Percentiles rank a stretch among this genome's conserved stretches.
Conservation (phyloP, 768 basidiomycete species). For the Russula brevipes region DNA sequence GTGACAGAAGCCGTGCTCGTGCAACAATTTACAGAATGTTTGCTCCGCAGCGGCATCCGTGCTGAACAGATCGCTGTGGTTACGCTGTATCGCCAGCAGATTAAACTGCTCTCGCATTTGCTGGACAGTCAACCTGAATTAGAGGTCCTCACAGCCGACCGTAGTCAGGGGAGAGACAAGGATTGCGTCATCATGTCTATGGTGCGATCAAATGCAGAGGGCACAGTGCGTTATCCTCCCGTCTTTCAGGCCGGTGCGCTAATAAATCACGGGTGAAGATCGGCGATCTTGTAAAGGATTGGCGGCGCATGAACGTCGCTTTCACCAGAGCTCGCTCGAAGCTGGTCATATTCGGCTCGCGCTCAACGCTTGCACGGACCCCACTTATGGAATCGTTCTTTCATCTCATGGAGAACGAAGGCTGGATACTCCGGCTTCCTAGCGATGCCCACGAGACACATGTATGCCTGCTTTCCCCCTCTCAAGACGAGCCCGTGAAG, state of each 20-base stretch:
- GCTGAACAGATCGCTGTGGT: constrained; percentile 80
- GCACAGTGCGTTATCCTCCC: constrained; percentile 51
- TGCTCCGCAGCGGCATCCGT: constrained; percentile 58
- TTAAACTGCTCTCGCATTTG: constrained; percentile 75
- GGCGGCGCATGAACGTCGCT: constrained; percentile 94
- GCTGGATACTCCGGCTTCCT: constrained; percentile 67
- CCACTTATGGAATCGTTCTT: constrained; percentile 72
- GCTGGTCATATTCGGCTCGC: constrained; percentile 85
- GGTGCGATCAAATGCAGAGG: constrained; percentile 79
- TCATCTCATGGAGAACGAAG: constrained; percentile 58
- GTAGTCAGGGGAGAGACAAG: constrained; percentile 92
- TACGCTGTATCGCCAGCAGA: constrained; percentile 91
- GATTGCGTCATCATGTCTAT: constrained; percentile 91
- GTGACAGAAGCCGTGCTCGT: constrained; percentile 67
- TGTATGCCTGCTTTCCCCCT: constrained; percentile 39
- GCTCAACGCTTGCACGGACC: constrained; percentile 61
- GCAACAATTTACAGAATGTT: constrained; percentile 59
- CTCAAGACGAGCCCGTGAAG: constrained; percentile 11
- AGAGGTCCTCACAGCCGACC: constrained; percentile 89
- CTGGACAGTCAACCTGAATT: constrained; percentile 52
- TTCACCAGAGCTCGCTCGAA: constrained; percentile 92
- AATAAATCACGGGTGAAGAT: constrained; percentile 43
- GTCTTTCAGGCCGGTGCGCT: neutral
- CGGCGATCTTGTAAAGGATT: constrained; percentile 91
- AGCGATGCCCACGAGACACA: constrained; percentile 42